Evolutionary conservation across 352 stramenopile genomes (phyloP).

Genomic region (Phytopythium ostracodes): DNA sequence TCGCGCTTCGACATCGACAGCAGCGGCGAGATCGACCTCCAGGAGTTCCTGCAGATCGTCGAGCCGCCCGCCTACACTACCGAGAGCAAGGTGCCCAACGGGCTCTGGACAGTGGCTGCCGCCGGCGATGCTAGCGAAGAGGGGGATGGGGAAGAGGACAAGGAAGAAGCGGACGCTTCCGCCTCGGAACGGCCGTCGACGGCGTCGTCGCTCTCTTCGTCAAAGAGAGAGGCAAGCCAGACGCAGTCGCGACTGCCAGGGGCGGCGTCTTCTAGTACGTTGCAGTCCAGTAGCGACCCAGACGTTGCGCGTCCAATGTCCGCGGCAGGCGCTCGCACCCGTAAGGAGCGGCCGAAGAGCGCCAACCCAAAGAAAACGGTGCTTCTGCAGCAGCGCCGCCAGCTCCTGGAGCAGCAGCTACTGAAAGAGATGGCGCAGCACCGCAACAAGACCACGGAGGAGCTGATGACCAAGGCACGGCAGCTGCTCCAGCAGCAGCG

Average conservation of each 20-base stretch:
- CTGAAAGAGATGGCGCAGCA: slow-evolving; percentile 11
- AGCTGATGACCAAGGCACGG: slow-evolving; percentile 5
- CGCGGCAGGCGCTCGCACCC: slow-evolving; percentile 9
- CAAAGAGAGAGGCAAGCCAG: slow-evolving; percentile 1
- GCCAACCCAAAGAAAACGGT: slow-evolving; percentile 61
- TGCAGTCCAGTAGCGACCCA: background rate
- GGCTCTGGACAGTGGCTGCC: slow-evolving; percentile 45
- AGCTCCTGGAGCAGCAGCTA: slow-evolving; percentile 34
- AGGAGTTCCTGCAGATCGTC: slow-evolving; percentile 74
- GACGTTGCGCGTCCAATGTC: background rate
- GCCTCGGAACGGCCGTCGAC: background rate
- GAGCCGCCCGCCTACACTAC: slow-evolving; percentile 52
- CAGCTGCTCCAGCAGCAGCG: slow-evolving; percentile 14
- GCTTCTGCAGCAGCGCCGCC: slow-evolving; percentile 59
- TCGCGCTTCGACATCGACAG: slow-evolving; percentile 52
- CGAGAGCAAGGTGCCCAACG: slow-evolving; percentile 50
- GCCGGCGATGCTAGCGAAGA: slow-evolving; percentile 3
- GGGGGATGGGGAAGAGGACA: slow-evolving; percentile 14
- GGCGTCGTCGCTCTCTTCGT: background rate
- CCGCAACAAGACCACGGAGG: slow-evolving; percentile 1
- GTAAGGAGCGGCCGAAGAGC: slow-evolving; percentile 57
- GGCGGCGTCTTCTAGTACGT: background rate
- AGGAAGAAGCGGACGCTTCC: background rate
- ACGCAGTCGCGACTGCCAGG: background rate
- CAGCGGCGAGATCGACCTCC: slow-evolving; percentile 69